Evolutionary conservation across 495 filamentous ascomycete species (phyloP), one percentile per base, ranked within the genome.

Genomic region (Chaetomidium leptoderma): DNA sequence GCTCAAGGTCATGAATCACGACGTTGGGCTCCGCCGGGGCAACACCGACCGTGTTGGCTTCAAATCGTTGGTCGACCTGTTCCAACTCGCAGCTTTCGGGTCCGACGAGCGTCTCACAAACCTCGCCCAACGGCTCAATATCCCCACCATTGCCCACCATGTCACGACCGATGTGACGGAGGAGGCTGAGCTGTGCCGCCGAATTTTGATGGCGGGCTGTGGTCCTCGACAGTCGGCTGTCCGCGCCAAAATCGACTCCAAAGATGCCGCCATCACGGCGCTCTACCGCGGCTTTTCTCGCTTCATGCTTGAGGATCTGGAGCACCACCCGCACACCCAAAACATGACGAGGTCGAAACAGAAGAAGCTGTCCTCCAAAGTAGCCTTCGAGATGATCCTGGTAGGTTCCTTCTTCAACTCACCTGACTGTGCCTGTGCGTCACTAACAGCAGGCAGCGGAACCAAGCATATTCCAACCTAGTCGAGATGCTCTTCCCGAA

Each of bases 291-390:
- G 75, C 2, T 72, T 77, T 42, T 72, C 72, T 14, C 62, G 66
- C n/a, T 78, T 78, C 45, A 77, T 78, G 75, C 64, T 76, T 1
- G 72, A 78, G 50, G 75, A 78, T 53, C 62, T 78, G 10, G 65
- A 70, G 45, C 53, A 63, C 19, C 68, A 71, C 45, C 63, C 66
- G 0, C 49, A 61, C 4, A 66, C 67, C 6, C 57, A 48, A 21
- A 27, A 29, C 6, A 63, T 67, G 61, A 66, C 19, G 21, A 47
- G 32, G 36, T 49, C 55, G 13, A 52, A 63, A 51, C 60, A 55
- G 47, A 63, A 63, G 48, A 63, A 58, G 36, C 36, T 63, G 9
- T 58, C 60, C 6, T 10, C 60, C 36, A 58, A 52, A 13, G 60
- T 63, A 0, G 60, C 60, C 0, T 63, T 63, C 23, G 60, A 63